phyloP scores from a whole-genome alignment of 2,329 filamentous ascomycete species.

The Pezicula neosporulosa region DNA sequence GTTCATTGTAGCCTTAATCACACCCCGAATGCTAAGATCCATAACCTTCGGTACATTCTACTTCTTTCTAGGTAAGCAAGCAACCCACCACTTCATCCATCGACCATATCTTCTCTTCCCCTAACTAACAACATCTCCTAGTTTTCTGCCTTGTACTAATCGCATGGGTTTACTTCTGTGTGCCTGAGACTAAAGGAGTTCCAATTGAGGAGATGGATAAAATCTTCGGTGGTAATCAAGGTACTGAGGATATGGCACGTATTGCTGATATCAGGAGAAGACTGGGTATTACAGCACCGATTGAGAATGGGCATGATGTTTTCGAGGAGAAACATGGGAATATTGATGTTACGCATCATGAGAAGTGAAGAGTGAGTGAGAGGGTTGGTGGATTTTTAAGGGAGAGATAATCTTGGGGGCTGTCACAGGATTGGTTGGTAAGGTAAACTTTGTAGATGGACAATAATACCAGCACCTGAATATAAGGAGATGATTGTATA shows the following conservation, averaged over 20 bases:
- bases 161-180: constrained; percentile 35
- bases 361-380: too few relatives aligned
- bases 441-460: too few relatives aligned
- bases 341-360: too few relatives aligned
- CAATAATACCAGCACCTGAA: too few relatives aligned
- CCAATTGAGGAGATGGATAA: constrained; percentile 47
- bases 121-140: constrained; percentile 35
- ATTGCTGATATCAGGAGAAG: constrained; percentile 21
- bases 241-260: constrained; percentile 22
- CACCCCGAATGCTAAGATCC: constrained; percentile 25
- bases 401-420: too few relatives aligned
- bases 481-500: too few relatives aligned
- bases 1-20: constrained; percentile 28
- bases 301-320: too few relatives aligned
- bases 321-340: too few relatives aligned
- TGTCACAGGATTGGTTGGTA: too few relatives aligned
- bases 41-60: constrained; percentile 40
- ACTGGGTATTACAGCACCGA: constrained; percentile 6
- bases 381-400: too few relatives aligned
- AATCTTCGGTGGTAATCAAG: constrained; percentile 38
- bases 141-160: constrained; percentile 41
- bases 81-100: constrained; percentile 26
- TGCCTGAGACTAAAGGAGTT: constrained; percentile 48
- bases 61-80: constrained; percentile 29
- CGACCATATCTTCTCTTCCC: constrained; percentile 23